phyloP scores from a whole-genome alignment of 495 filamentous ascomycete species.

The Neurospora sp. region DNA sequence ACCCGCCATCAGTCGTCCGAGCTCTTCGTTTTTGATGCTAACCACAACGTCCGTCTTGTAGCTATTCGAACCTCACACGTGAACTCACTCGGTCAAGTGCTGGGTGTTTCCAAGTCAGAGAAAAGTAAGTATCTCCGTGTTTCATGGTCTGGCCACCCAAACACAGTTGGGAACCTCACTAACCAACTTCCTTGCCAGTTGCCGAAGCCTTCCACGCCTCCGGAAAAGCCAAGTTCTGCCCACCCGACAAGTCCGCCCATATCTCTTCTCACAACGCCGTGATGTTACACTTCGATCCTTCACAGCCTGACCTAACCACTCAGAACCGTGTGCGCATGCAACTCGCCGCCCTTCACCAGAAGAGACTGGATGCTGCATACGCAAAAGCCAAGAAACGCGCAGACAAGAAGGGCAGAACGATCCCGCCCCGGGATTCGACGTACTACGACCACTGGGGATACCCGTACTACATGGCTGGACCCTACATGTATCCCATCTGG shows the following conservation, averaged over 20 bases:
- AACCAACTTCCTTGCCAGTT: constrained; percentile 27
- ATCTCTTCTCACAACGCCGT: constrained; percentile 61
- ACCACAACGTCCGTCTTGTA: constrained; percentile 1
- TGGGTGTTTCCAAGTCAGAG: constrained; percentile 35
- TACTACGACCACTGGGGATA: constrained; percentile 48
- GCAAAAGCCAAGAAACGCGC: constrained; percentile 52
- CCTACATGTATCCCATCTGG: constrained; percentile 28
- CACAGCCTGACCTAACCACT: constrained; percentile 35
- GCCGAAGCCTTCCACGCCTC: constrained; percentile 44
- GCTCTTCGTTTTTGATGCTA: neutral
- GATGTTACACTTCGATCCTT: constrained; percentile 23
- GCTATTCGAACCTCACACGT: constrained; percentile 56
- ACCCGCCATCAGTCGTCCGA: neutral
- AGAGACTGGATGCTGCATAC: constrained; percentile 51
- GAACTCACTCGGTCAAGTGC: constrained; percentile 29
- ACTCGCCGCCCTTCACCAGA: constrained; percentile 32
- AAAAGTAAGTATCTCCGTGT: constrained; percentile 20
- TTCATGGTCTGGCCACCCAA: neutral
- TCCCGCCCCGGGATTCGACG: constrained; percentile 36
- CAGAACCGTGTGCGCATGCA: constrained; percentile 43
- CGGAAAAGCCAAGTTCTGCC: constrained; percentile 42
- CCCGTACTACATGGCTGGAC: constrained; percentile 31
- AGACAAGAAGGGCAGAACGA: constrained; percentile 43
- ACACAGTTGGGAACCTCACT: constrained; percentile 7
- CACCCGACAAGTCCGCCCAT: constrained; percentile 53